Evolutionary conservation across 2,329 filamentous ascomycete genomes (phyloP).

Genomic region (Phyllosticta ampelicida): DNA sequence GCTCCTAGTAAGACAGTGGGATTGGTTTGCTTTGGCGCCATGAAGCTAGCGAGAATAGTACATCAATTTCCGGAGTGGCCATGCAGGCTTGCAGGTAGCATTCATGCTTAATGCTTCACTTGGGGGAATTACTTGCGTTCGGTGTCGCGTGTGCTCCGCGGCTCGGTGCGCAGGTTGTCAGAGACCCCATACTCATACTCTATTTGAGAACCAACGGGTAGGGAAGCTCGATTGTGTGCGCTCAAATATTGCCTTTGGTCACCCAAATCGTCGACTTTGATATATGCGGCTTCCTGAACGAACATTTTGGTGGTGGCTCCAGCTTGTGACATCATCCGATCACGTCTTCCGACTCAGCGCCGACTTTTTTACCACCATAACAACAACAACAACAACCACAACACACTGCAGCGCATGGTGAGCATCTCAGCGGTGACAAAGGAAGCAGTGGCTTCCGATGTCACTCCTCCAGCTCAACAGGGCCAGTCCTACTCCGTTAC

Average conservation of each 20-base stretch:
- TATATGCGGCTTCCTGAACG: not conserved
- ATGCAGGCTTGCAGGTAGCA: not conserved
- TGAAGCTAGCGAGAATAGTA: not conserved
- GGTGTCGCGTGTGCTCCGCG: not conserved
- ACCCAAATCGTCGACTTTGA: not conserved
- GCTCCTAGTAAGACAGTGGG: not conserved
- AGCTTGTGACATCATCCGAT: not conserved
- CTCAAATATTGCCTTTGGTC: not conserved
- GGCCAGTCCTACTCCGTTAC: conserved; percentile 20
- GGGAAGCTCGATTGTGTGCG: not conserved
- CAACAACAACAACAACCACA: not conserved
- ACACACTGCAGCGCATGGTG: conserved; percentile 23
- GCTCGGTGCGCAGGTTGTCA: not conserved
- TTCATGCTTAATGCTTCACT: not conserved
- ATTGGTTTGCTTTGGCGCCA: not conserved
- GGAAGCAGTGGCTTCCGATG: conserved; percentile 6
- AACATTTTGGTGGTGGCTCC: not conserved
- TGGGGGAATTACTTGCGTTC: not conserved
- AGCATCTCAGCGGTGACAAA: conserved; percentile 13
- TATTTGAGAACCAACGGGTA: not conserved
- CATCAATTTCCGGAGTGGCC: not conserved
- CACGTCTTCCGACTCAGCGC: not conserved
- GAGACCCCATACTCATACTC: not conserved
- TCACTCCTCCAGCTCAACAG: conserved; percentile 18
- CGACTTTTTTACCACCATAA: too few relatives aligned